A percentile compares a stretch with the other conserved stretches of the same genome.
Evolutionary conservation across 2,329 filamentous ascomycete species (phyloP).

Genomic region (Fusarium buharicum): DNA sequence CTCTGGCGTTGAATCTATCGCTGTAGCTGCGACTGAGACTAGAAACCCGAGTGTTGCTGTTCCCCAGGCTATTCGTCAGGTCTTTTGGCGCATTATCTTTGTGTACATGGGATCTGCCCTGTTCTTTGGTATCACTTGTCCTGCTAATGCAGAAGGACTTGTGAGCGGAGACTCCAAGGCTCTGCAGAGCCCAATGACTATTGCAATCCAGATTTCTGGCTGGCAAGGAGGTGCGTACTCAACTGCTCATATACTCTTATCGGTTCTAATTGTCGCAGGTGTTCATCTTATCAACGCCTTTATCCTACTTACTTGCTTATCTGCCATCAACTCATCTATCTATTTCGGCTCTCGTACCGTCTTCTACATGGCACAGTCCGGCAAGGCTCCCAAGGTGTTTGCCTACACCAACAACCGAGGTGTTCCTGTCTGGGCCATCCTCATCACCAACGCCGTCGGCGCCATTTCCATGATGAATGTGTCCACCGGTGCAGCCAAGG

Average conservation of each 20-base stretch:
- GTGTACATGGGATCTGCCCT: conserved; percentile 76
- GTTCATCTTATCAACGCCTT: conserved; percentile 83
- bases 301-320: conserved; percentile 77
- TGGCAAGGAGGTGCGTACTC: conserved; percentile 68
- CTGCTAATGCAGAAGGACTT: conserved; percentile 72
- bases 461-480: conserved; percentile 80
- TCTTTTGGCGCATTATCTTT: conserved; percentile 70
- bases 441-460: conserved; percentile 77
- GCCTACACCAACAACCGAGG: conserved; percentile 74
- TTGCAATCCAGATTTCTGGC: conserved; percentile 78
- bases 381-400: conserved; percentile 76
- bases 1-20: conserved; percentile 72
- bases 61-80: conserved; percentile 67
- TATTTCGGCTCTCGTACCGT: conserved; percentile 81
- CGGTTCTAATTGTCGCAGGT: conserved; percentile 39
- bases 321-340: conserved; percentile 78
- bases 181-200: conserved; percentile 77
- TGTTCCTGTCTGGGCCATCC: conserved; percentile 68
- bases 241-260: too few species aligned
- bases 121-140: conserved; percentile 79
- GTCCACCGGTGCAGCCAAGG: conserved; percentile 71
- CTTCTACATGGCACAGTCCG: conserved; percentile 78
- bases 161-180: conserved; percentile 70
- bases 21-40: conserved; percentile 71
- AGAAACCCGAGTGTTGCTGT: conserved; percentile 67